Evolutionary conservation across 441 rosid species (phyloP).

Genomic region (Theobroma grandiflorum): DNA sequence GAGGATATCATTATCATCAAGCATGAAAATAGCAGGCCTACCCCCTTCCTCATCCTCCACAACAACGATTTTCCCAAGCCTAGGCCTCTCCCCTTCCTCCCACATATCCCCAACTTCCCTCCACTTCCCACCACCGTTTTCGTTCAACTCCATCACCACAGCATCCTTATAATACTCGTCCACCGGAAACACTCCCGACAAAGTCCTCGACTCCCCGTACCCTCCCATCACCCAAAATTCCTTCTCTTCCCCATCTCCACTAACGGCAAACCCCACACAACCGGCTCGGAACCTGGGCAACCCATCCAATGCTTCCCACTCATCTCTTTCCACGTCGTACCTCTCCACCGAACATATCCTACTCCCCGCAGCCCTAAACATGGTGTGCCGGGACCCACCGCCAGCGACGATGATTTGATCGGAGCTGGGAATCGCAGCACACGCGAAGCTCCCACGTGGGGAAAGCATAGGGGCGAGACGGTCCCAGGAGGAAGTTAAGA

Average conservation of each 20-base stretch:
- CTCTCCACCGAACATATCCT: conserved; percentile 81
- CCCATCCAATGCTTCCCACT: conserved; percentile 73
- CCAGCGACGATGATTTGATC: conserved; percentile 85
- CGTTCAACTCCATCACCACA: conserved; percentile 67
- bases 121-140: conserved; percentile 57
- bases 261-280: conserved; percentile 71
- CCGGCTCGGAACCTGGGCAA: conserved; percentile 89
- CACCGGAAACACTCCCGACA: conserved; percentile 80
- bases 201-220: conserved; percentile 77
- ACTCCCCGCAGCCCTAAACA: conserved; percentile 87
- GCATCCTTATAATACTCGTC: conserved; percentile 87
- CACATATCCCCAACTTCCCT: conserved; percentile 84
- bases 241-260: conserved; percentile 45
- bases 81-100: conserved; percentile 62
- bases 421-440: conserved; percentile 53
- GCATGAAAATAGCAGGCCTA: conserved; percentile 73
- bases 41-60: conserved; percentile 55
- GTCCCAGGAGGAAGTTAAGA: conserved; percentile 65
- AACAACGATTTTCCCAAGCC: conserved; percentile 80
- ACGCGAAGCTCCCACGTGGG: conserved; percentile 93
- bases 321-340: conserved; percentile 69
- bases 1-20: conserved; percentile 66
- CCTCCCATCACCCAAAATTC: conserved; percentile 99
- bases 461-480: conserved; percentile 77
- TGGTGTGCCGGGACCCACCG: conserved; percentile 82